Evolutionary conservation across 2,329 filamentous ascomycete genomes (phyloP).

Genomic region (Talaromyces piceae): DNA sequence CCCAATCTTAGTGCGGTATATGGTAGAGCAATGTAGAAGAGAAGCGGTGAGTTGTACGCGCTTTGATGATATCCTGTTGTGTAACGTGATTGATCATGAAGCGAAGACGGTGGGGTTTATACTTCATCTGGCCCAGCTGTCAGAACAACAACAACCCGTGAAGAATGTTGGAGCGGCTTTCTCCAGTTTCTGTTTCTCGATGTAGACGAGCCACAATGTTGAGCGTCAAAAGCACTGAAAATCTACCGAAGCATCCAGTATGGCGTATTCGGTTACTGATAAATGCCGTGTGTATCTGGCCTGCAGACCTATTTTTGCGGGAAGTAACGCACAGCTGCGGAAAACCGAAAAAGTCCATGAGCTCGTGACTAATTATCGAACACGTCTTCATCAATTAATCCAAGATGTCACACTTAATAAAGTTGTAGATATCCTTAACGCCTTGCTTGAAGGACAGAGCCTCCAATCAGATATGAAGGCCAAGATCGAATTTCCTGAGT

Average conservation of each 20-base stretch:
- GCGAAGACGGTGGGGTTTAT: background rate
- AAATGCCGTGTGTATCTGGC: conserved; percentile 7
- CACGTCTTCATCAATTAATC: background rate
- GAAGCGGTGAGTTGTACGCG: background rate
- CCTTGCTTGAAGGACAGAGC: conserved; percentile 12
- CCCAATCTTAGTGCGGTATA: background rate
- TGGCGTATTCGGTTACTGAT: conserved; percentile 3
- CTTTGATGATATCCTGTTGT: background rate
- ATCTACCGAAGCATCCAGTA: conserved; percentile 10
- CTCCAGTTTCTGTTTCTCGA: background rate
- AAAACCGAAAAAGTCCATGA: conserved; percentile 5
- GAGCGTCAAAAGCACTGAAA: background rate
- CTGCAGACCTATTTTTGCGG: conserved; percentile 6
- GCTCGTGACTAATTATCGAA: background rate
- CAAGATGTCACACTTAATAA: conserved; percentile 1
- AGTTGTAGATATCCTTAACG: conserved; percentile 5
- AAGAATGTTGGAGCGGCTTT: background rate
- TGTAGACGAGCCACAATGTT: too few relatives aligned
- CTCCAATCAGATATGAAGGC: conserved; percentile 28
- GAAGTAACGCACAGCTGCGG: conserved; percentile 2
- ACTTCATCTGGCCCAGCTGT: background rate
- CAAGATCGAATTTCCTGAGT: conserved; percentile 28
- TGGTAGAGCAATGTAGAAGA: background rate
- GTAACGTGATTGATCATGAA: background rate
- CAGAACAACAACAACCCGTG: background rate